Conservation (phyloP, 2,329 filamentous ascomycete genomes). For the Verticillium albo-atrum region DNA sequence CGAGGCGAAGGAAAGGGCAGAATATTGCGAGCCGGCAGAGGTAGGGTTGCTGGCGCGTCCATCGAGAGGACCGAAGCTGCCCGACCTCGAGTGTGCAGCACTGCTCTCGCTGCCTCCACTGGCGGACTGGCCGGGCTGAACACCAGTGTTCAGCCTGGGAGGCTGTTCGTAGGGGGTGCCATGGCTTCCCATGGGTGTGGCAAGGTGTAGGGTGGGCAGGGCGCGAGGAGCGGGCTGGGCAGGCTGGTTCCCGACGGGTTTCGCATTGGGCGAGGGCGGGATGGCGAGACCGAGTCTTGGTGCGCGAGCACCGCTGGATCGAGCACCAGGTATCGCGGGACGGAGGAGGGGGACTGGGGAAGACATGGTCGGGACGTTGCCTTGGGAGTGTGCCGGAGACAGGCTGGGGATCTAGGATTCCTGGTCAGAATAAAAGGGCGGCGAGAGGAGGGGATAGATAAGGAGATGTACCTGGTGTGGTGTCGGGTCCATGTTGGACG, state of each 20-base stretch:
- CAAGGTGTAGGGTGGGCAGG: constrained; percentile 76
- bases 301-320: constrained; percentile 57
- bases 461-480: constrained; percentile 10
- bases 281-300: constrained; percentile 86
- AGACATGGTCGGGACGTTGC: constrained; percentile 57
- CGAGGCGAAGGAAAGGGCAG: constrained; percentile 73
- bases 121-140: constrained; percentile 59
- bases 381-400: constrained; percentile 25
- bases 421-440: neutral
- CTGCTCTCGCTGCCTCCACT: constrained; percentile 78
- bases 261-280: constrained; percentile 77
- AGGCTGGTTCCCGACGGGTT: constrained; percentile 60
- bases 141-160: constrained; percentile 41
- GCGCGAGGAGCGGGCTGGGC: constrained; percentile 35
- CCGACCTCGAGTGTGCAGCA: constrained; percentile 72
- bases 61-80: constrained; percentile 76
- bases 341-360: constrained; percentile 77
- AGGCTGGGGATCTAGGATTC: constrained; percentile 13
- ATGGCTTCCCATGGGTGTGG: constrained; percentile 82
- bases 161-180: constrained; percentile 66
- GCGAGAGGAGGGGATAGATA: neutral
- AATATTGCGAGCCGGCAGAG: constrained; percentile 84
- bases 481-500: constrained; percentile 9
- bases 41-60: constrained; percentile 75
- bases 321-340: constrained; percentile 65